These are phyloP conservation scores for Anthoceros angustus DNA, from an alignment of 225 moss, liverwort and hornwort species.

Conservation along the genomic window DNA sequence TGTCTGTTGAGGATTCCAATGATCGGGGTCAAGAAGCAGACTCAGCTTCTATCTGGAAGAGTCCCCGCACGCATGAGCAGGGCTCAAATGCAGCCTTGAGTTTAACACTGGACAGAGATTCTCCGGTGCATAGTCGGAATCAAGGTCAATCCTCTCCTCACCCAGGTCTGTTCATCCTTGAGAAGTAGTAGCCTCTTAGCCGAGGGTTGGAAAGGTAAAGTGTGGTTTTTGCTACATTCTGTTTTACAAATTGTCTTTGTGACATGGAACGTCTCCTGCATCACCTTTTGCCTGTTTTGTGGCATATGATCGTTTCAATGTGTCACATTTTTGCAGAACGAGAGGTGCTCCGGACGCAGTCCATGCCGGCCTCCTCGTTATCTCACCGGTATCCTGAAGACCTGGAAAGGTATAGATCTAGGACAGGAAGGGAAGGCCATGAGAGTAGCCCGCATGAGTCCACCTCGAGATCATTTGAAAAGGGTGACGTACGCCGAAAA, in stretches of 20 bases:
- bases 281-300: too few relatives aligned
- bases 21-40: background rate
- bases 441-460: background rate
- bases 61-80: background rate
- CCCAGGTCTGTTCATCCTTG: too few relatives aligned
- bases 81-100: too few relatives aligned
- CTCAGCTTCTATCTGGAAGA: background rate
- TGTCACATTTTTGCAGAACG: background rate
- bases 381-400: background rate
- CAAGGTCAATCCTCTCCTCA: too few relatives aligned
- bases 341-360: background rate
- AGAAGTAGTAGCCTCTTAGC: too few relatives aligned
- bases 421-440: background rate
- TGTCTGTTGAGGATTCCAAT: background rate
- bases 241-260: too few relatives aligned
- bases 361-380: background rate
- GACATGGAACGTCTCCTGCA: too few relatives aligned
- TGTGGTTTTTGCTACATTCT: too few relatives aligned
- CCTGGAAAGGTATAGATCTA: background rate
- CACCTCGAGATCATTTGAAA: background rate
- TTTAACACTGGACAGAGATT: too few relatives aligned
- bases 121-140: too few relatives aligned
- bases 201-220: too few relatives aligned
- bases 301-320: too few relatives aligned
- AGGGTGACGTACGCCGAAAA: constrained; percentile 8